Conservation (phyloP, 768 basidiomycete genomes). For the Mycena haematopus region DNA sequence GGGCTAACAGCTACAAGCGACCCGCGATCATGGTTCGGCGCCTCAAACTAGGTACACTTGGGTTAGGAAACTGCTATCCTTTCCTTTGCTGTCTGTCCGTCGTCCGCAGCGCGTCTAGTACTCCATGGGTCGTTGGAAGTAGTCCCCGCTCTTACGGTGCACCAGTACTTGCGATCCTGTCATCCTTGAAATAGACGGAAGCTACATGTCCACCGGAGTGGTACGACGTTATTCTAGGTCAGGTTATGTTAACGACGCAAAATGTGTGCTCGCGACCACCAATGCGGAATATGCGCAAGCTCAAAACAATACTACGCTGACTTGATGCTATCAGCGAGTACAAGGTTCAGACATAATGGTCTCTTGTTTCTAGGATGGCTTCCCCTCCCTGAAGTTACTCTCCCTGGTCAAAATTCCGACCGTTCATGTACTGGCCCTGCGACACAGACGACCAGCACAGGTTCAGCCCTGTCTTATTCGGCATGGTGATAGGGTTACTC, state of each 20-base stretch:
- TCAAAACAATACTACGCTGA: constrained; percentile 43
- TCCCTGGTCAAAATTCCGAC: constrained; percentile 26
- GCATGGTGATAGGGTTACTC: no score
- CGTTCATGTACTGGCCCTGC: constrained; percentile 1
- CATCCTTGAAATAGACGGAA: constrained; percentile 22
- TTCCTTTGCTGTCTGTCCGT: constrained; percentile 3
- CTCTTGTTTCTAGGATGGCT: constrained; percentile 19
- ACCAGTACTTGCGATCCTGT: constrained; percentile 38
- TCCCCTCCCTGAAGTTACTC: constrained; percentile 21
- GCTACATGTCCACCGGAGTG: constrained; percentile 40
- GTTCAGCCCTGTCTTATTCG: neutral
- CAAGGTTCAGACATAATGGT: constrained; percentile 13
- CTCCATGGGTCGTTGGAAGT: neutral
- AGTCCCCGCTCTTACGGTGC: constrained; percentile 34
- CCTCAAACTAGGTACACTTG: neutral
- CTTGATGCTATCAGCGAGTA: no score
- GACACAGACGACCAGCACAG: neutral
- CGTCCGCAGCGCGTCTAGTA: constrained; percentile 3
- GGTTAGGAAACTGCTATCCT: neutral
- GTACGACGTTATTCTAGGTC: constrained; percentile 45
- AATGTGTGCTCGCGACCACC: constrained; percentile 42
- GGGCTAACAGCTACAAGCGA: neutral
- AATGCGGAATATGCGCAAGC: constrained; percentile 38
- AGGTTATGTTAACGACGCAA: constrained; percentile 49
- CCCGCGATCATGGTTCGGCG: constrained; percentile 4